Percentiles rank a stretch among this genome's conserved stretches.
Evolutionary conservation across 306 rosid species (phyloP).

Genomic region (Quercus glauca): DNA sequence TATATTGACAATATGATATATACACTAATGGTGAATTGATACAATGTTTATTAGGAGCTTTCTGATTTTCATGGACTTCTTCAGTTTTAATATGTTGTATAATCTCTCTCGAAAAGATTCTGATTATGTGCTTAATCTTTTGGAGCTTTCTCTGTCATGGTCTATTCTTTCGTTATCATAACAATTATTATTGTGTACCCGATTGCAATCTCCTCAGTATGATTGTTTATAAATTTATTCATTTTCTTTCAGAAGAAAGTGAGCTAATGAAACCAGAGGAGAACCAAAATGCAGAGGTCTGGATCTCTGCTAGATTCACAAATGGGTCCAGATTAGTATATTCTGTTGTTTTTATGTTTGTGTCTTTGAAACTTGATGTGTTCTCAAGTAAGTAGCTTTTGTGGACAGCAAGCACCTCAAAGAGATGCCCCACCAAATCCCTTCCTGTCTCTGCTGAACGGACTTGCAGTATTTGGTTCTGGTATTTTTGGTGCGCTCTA

Average conservation of each 20-base stretch:
- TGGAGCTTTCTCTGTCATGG: neutral
- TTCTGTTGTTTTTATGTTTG: constrained; percentile 12
- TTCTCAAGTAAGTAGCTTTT: constrained; percentile 33
- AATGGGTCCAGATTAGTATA: constrained; percentile 22
- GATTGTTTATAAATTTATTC: constrained; percentile 1
- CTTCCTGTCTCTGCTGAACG: constrained; percentile 50
- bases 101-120: neutral
- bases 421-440: constrained; percentile 39
- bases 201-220: neutral
- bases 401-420: constrained; percentile 41
- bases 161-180: neutral
- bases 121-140: neutral
- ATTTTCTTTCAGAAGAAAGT: constrained; percentile 47
- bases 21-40: neutral
- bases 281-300: constrained; percentile 57
- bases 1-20: neutral
- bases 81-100: neutral
- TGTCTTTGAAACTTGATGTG: constrained; percentile 13
- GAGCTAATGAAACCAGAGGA: constrained; percentile 42
- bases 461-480: constrained; percentile 60
- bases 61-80: neutral
- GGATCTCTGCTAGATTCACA: constrained; percentile 31
- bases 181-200: neutral
- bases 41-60: neutral
- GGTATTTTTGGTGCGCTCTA: constrained; percentile 73